A percentile compares a stretch with the other conserved stretches of the same genome.
Conservation (phyloP, 1,284 basidiomycete genomes). For the Sanghuangporus baumii region DNA sequence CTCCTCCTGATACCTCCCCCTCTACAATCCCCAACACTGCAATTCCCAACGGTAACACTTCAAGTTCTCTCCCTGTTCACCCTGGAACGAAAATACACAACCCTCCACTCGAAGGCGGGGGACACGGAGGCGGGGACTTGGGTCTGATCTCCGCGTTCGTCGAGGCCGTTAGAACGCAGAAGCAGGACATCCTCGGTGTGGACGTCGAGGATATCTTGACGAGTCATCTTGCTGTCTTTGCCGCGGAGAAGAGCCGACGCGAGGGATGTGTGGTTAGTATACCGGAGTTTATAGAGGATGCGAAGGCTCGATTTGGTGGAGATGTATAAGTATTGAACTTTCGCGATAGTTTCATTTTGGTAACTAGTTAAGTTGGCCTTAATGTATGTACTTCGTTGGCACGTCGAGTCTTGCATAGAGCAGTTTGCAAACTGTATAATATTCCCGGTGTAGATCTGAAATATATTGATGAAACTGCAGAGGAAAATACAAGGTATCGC, state of each 20-base stretch:
- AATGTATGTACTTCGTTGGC: not conserved
- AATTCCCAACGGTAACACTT: not conserved
- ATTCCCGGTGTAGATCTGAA: no score
- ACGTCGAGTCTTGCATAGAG: not conserved
- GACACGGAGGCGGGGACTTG: slow-evolving; percentile 77
- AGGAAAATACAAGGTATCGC: slow-evolving; percentile 4
- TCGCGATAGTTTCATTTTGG: no score
- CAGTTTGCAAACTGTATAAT: not conserved
- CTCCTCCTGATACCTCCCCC: not conserved
- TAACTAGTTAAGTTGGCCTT: not conserved
- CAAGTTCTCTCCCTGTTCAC: not conserved
- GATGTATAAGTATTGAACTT: no score
- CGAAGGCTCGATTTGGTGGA: slow-evolving; percentile 25
- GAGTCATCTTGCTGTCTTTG: slow-evolving; percentile 80
- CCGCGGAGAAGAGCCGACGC: slow-evolving; percentile 70
- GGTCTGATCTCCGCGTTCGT: slow-evolving; percentile 71
- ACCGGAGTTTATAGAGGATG: slow-evolving; percentile 48
- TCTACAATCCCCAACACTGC: not conserved
- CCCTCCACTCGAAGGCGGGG: slow-evolving; percentile 57
- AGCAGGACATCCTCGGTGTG: slow-evolving; percentile 62
- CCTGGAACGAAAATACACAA: slow-evolving; percentile 35
- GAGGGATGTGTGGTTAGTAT: slow-evolving; percentile 65
- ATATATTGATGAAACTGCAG: no score
- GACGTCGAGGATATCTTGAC: slow-evolving; percentile 62
- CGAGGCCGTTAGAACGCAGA: slow-evolving; percentile 57